Percentiles rank a stretch among this genome's conserved stretches.
Evolutionary conservation across 495 filamentous ascomycete genomes (phyloP).

Genomic region (Neurospora sublineolata): DNA sequence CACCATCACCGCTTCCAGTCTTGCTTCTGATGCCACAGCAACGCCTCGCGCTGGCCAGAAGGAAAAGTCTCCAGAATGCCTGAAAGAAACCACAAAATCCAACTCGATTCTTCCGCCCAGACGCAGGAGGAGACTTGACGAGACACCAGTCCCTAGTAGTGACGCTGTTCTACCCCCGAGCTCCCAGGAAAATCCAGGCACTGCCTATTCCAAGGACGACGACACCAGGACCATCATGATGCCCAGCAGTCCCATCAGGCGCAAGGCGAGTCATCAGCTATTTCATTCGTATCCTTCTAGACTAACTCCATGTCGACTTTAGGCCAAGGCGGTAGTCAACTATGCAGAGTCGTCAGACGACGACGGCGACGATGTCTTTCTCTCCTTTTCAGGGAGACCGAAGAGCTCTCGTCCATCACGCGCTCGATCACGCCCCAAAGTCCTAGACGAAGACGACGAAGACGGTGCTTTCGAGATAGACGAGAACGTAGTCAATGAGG

Average conservation of each 20-base stretch:
- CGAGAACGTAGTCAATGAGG: slow-evolving; percentile 45
- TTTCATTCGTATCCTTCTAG: background rate
- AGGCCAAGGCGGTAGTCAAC: slow-evolving; percentile 46
- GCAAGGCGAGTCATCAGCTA: slow-evolving; percentile 33
- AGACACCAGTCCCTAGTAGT: slow-evolving; percentile 75
- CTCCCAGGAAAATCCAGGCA: slow-evolving; percentile 40
- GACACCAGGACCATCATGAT: slow-evolving; percentile 30
- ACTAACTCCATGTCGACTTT: slow-evolving; percentile 12
- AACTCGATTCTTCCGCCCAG: slow-evolving; percentile 22
- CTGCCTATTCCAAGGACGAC: background rate
- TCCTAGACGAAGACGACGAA: slow-evolving; percentile 40
- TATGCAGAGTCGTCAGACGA: slow-evolving; percentile 58
- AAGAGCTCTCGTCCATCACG: slow-evolving; percentile 22
- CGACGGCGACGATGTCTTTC: slow-evolving; percentile 47
- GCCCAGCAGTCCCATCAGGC: slow-evolving; percentile 43
- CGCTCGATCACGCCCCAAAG: slow-evolving; percentile 15
- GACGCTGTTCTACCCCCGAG: slow-evolving; percentile 49
- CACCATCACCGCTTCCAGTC: slow-evolving; percentile 9
- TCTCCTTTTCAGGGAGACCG: slow-evolving; percentile 22
- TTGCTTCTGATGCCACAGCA: slow-evolving; percentile 13
- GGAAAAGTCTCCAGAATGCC: slow-evolving; percentile 22
- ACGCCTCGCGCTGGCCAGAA: slow-evolving; percentile 12
- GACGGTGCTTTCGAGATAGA: slow-evolving; percentile 54
- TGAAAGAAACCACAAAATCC: slow-evolving; percentile 35
- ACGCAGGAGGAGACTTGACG: slow-evolving; percentile 29